These are phyloP conservation scores for Marchantia polymorpha DNA, from an alignment of 225 moss, liverwort and hornwort genomes.

Conservation along the genomic window DNA sequence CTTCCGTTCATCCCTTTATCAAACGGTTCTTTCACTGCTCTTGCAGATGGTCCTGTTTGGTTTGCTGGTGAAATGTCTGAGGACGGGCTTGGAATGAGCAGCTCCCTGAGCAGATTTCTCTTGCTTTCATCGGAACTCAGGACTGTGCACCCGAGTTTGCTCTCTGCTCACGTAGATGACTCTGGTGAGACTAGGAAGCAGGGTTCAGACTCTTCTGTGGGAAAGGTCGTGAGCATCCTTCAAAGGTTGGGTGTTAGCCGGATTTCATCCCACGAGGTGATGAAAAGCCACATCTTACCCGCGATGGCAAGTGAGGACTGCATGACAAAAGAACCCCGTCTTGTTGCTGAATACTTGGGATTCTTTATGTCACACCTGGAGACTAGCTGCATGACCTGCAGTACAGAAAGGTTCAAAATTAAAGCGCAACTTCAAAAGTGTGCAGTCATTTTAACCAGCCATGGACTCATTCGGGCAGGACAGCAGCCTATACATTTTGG, in stretches of 20 bases:
- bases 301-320: conserved; percentile 57
- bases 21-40: conserved; percentile 52
- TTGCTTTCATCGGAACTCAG: conserved; percentile 68
- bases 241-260: conserved; percentile 68
- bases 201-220: conserved; percentile 7
- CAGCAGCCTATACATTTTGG: conserved; percentile 72
- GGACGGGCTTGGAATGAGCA: conserved; percentile 39
- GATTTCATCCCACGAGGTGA: conserved; percentile 76
- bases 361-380: conserved; percentile 71
- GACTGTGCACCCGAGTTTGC: conserved; percentile 56
- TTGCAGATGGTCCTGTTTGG: conserved; percentile 75
- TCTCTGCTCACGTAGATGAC: conserved; percentile 34
- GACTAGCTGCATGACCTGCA: conserved; percentile 62
- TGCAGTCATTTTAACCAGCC: conserved; percentile 66
- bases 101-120: conserved; percentile 49
- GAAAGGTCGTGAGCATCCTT: conserved; percentile 58
- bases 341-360: conserved; percentile 76
- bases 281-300: conserved; percentile 76
- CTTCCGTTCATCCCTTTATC: conserved; percentile 72
- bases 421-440: conserved; percentile 49
- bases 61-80: conserved; percentile 54
- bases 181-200: conserved; percentile 16
- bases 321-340: conserved; percentile 37
- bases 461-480: conserved; percentile 51
- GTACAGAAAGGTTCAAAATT: conserved; percentile 37